A percentile compares a stretch with the other conserved stretches of the same genome.
These are phyloP conservation scores for Carex cristatella DNA, from an alignment of 176 grass and related monocot genomes.

Conservation along the genomic window DNA sequence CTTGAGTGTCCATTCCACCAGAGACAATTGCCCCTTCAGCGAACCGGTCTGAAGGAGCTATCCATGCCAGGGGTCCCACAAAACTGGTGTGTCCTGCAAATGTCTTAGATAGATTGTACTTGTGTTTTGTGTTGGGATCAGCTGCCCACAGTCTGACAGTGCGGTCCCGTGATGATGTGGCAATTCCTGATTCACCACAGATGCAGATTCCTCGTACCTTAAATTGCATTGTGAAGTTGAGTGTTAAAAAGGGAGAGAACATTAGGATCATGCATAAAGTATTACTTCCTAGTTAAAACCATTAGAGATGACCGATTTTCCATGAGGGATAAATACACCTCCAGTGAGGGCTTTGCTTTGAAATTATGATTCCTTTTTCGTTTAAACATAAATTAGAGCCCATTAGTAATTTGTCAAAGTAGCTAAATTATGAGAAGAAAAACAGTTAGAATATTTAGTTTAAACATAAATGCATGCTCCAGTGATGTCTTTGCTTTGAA, in stretches of 20 bases:
- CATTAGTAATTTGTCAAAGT: not conserved
- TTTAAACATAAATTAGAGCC: not conserved
- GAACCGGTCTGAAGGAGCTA: constrained; percentile 56
- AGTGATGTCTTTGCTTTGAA: not conserved
- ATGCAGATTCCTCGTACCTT: constrained; percentile 90
- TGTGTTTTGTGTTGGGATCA: constrained; percentile 41
- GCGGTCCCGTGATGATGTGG: constrained; percentile 77
- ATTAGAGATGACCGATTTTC: not conserved
- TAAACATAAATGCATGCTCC: not conserved
- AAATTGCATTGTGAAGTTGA: constrained; percentile 11
- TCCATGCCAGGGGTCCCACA: constrained; percentile 81
- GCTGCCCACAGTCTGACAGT: constrained; percentile 66
- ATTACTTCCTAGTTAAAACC: not conserved
- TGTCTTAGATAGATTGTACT: constrained; percentile 66
- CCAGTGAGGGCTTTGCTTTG: not conserved
- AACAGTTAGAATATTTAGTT: not conserved
- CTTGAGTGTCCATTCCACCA: constrained; percentile 82
- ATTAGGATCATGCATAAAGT: not conserved
- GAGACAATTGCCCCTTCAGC: constrained; percentile 80
- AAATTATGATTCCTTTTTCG: not conserved
- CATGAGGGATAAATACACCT: not conserved
- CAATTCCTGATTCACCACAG: constrained; percentile 71
- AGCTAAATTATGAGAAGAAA: not conserved
- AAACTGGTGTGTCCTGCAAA: constrained; percentile 80
- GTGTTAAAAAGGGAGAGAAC: not conserved